These are phyloP conservation scores for Venturiaceae sp. DNA, from an alignment of 2,329 filamentous ascomycete species.

Conservation along the genomic window DNA sequence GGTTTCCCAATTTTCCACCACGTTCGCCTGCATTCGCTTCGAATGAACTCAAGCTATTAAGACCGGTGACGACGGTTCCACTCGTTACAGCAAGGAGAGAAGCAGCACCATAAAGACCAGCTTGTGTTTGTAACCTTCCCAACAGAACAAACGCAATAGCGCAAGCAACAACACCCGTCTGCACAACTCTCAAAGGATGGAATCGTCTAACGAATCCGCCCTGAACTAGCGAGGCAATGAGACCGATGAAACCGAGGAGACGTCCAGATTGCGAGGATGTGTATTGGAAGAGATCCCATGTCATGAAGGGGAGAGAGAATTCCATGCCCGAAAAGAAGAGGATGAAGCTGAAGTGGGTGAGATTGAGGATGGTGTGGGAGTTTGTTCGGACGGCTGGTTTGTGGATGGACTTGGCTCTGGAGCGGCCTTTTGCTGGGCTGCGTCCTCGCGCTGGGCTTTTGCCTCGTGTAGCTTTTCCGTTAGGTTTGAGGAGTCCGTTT, in stretches of 20 bases:
- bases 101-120: conserved; percentile 70
- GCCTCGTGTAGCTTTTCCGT: conserved; percentile 10
- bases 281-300: conserved; percentile 85
- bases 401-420: conserved; percentile 15
- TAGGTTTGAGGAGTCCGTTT: conserved; percentile 9
- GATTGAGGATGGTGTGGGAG: conserved; percentile 71
- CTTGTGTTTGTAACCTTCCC: conserved; percentile 55
- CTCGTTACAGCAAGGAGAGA: conserved; percentile 80
- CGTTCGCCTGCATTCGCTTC: conserved; percentile 73
- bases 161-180: conserved; percentile 68
- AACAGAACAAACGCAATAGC: conserved; percentile 74
- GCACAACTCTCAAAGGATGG: conserved; percentile 69
- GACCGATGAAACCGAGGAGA: conserved; percentile 81
- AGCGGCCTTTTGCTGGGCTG: conserved; percentile 3
- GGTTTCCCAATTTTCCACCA: conserved; percentile 75
- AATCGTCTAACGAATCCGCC: conserved; percentile 82
- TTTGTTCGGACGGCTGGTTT: conserved; percentile 54
- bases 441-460: neutral
- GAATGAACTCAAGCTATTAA: conserved; percentile 87
- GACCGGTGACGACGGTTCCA: conserved; percentile 85
- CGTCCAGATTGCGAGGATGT: conserved; percentile 70
- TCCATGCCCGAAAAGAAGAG: conserved; percentile 98
- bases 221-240: conserved; percentile 86
- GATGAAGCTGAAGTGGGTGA: conserved; percentile 81
- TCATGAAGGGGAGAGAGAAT: conserved; percentile 95